Percentiles rank a stretch among this genome's conserved stretches.
Conservation (phyloP, 179 eudicot genomes). For the Drosera spatulata region DNA sequence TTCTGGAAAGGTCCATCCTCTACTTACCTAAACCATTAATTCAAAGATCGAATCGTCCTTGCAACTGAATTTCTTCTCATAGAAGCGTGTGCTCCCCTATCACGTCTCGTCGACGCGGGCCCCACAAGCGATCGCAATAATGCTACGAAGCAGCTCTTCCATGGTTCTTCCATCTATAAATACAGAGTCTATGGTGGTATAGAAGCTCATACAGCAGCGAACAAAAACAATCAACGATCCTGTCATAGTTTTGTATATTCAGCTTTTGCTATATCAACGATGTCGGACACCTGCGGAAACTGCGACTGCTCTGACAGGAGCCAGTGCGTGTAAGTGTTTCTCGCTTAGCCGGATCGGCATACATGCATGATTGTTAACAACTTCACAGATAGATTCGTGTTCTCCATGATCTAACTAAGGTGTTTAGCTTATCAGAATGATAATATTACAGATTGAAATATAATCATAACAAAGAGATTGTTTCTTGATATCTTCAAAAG, state of each 20-base stretch:
- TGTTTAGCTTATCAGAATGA: too few relatives aligned
- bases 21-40: not conserved
- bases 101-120: not conserved
- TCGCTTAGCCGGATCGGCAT: not conserved
- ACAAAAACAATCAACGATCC: too few relatives aligned
- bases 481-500: too few relatives aligned
- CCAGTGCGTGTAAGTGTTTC: slow-evolving; percentile 34
- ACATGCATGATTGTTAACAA: not conserved
- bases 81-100: slow-evolving; percentile 25
- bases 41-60: slow-evolving; percentile 16
- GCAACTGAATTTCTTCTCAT: not conserved
- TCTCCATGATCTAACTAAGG: too few relatives aligned
- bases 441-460: too few relatives aligned
- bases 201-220: too few relatives aligned
- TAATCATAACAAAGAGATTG: too few relatives aligned
- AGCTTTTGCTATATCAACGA: not conserved
- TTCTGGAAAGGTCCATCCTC: not conserved
- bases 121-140: not conserved
- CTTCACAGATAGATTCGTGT: too few relatives aligned
- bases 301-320: slow-evolving; percentile 37
- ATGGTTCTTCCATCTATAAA: too few relatives aligned
- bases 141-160: too few relatives aligned
- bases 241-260: too few relatives aligned
- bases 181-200: too few relatives aligned
- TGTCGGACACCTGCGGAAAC: slow-evolving; percentile 37